These are phyloP conservation scores for Infundibulicybe gibba DNA, from an alignment of 768 basidiomycete genomes.

Conservation along the genomic window DNA sequence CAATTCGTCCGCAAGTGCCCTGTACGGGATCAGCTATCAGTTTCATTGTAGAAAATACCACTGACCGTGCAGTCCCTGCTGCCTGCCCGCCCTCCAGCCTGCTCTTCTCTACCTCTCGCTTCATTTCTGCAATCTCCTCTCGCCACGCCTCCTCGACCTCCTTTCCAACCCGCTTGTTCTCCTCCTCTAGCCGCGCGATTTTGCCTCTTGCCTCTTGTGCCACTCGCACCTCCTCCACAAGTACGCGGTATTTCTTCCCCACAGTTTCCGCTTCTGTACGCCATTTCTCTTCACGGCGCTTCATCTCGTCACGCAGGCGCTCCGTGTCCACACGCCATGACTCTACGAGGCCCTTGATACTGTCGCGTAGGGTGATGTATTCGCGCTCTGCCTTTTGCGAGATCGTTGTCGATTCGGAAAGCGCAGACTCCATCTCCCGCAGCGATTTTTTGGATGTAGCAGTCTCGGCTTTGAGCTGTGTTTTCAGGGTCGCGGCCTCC, in stretches of 20 bases:
- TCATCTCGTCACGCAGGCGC: conserved; percentile 69
- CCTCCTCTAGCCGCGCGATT: conserved; percentile 46
- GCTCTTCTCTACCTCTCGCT: conserved; percentile 49
- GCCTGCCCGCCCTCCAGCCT: conserved; percentile 55
- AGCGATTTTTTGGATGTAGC: conserved; percentile 68
- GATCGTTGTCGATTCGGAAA: conserved; percentile 70
- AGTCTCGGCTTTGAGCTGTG: conserved; percentile 72
- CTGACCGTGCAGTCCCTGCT: conserved; percentile 59
- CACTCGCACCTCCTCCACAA: conserved; percentile 60
- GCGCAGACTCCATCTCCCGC: conserved; percentile 75
- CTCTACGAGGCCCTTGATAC: conserved; percentile 67
- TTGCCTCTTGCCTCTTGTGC: conserved; percentile 41
- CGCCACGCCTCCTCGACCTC: conserved; percentile 62
- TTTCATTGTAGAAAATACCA: conserved; percentile 7
- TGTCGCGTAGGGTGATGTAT: conserved; percentile 75
- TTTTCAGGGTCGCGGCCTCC: conserved; percentile 63
- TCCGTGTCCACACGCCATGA: conserved; percentile 76
- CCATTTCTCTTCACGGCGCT: conserved; percentile 66
- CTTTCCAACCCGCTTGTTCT: conserved; percentile 44
- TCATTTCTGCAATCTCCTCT: conserved; percentile 52
- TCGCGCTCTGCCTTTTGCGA: conserved; percentile 83
- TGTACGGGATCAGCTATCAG: conserved; percentile 19
- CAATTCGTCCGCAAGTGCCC: conserved; percentile 60
- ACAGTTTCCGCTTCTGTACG: conserved; percentile 63
- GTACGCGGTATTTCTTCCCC: conserved; percentile 63